phyloP scores from a whole-genome alignment of 495 filamentous ascomycete genomes.

The Ascobolus immersus region DNA sequence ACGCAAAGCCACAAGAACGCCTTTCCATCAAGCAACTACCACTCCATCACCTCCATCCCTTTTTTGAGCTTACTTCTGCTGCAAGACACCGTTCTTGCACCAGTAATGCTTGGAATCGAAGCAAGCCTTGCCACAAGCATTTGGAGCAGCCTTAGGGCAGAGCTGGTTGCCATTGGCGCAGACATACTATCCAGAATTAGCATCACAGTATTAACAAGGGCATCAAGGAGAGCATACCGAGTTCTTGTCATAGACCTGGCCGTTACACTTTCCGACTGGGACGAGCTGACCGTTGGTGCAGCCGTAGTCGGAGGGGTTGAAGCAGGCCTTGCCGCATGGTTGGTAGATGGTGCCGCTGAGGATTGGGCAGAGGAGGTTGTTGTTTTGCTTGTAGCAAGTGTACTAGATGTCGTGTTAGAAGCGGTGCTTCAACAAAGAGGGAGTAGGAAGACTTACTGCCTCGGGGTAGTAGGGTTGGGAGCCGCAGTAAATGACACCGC shows the following conservation, averaged over 20 bases:
- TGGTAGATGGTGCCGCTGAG: slow-evolving; percentile 7
- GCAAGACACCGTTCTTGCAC: slow-evolving; percentile 7
- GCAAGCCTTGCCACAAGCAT: slow-evolving; percentile 10
- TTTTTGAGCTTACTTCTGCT: too few relatives aligned
- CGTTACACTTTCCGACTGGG: slow-evolving; percentile 8
- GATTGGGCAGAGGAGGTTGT: slow-evolving; percentile 11
- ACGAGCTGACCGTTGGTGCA: slow-evolving; percentile 8
- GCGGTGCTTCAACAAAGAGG: background rate
- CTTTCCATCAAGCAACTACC: too few relatives aligned
- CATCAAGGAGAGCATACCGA: slow-evolving; percentile 4
- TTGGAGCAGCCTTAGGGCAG: slow-evolving; percentile 8
- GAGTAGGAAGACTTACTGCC: slow-evolving; percentile 1
- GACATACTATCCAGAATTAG: slow-evolving; percentile 15
- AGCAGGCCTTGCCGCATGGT: slow-evolving; percentile 10
- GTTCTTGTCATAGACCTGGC: slow-evolving; percentile 12
- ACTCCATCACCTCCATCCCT: too few relatives aligned
- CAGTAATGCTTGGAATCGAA: slow-evolving; percentile 10
- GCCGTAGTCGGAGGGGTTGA: slow-evolving; percentile 9
- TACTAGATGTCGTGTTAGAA: slow-evolving; percentile 7
- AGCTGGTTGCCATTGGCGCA: slow-evolving; percentile 9
- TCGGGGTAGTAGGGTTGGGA: slow-evolving; percentile 4
- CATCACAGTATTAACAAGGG: too few relatives aligned
- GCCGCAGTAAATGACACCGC: slow-evolving; percentile 4
- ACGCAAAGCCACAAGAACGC: too few relatives aligned
- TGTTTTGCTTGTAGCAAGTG: slow-evolving; percentile 9